Base-by-base conservation (phyloP, 2,329 filamentous ascomycete species). In the Chrysoporthe puriensis region DNA sequence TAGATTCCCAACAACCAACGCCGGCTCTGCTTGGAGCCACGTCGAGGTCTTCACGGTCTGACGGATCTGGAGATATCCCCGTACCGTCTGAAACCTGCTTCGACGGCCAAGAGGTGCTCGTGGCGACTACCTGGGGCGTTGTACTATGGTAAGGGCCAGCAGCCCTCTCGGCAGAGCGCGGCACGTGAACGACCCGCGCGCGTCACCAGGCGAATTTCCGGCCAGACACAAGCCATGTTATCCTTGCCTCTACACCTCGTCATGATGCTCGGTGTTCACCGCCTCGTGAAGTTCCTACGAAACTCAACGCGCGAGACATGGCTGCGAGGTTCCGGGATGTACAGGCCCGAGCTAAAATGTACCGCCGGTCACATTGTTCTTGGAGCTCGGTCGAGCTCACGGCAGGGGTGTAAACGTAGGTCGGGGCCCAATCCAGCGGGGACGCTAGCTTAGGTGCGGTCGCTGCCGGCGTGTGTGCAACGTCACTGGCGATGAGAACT, bases 201-300 rank as follows among this genome's bases (percentile, higher is more conserved):
- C 63, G 40, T 50, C 40, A 48, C 63, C 57, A 56, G 44, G 58
- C 50, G 58, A 44, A 50, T n/a, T 56, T 48, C 32, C 40, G 44
- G 43, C 61, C 44, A 71, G 64, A 64, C 66, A 73, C 71, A 70
- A 73, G 71, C 72, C 72, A 62, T 36, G 32, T 73, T 72, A 73
- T 73, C 67, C 72, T 75, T 75, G 73, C 72, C 71, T 74, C 71
- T 73, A 75, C 69, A 73, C 71, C 72, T 70, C 66, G 72, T 70
- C 69, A 68, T 43, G 50, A 54, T 61, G 13, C 70, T 62, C 72
- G 71, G 69, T 71, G 67, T 72, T 76, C 75, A 76, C 74, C 74
- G 74, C 74, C 73, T 73, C 71, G 69, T 73, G 73, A 72, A 71
- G 71, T 71, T 69, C 68, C 63, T 54, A 56, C 67, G 63, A 66